phyloP scores from a whole-genome alignment of 2,329 filamentous ascomycete species.

The Bipolaris oryzae region DNA sequence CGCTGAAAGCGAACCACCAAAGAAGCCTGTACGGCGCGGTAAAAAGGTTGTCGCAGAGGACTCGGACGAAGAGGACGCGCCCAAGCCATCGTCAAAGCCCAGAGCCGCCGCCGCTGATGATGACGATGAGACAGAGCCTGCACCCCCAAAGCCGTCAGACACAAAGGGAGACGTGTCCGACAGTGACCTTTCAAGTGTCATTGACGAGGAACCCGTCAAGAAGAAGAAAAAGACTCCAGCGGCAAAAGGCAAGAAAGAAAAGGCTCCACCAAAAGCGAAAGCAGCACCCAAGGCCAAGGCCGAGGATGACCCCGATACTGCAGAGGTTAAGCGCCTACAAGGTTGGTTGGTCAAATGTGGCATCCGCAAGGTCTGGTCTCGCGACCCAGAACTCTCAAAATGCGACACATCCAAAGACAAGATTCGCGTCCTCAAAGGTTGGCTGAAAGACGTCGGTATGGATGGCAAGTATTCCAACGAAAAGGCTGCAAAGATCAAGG shows the following conservation, averaged over 20 bases:
- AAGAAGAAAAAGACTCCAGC: slow-evolving; percentile 50
- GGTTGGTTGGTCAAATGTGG: slow-evolving; percentile 88
- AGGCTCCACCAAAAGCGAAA: slow-evolving; percentile 49
- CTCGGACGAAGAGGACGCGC: slow-evolving; percentile 32
- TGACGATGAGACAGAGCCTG: slow-evolving; percentile 21
- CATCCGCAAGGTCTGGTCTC: slow-evolving; percentile 87
- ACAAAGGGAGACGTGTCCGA: slow-evolving; percentile 53
- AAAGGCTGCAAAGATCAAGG: slow-evolving; percentile 85
- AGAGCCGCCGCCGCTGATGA: slow-evolving; percentile 18
- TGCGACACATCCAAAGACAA: slow-evolving; percentile 77
- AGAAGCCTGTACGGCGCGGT: slow-evolving; percentile 27
- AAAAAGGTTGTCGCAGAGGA: slow-evolving; percentile 40
- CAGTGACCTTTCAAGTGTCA: slow-evolving; percentile 73
- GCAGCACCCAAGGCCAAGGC: slow-evolving; percentile 48
- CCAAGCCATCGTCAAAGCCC: slow-evolving; percentile 16
- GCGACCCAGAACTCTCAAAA: slow-evolving; percentile 71
- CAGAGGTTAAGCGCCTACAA: slow-evolving; percentile 87
- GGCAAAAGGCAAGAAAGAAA: slow-evolving; percentile 31
- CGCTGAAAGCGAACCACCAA: slow-evolving; percentile 35
- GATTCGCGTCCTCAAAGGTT: slow-evolving; percentile 76
- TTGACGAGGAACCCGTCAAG: slow-evolving; percentile 74
- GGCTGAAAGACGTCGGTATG: slow-evolving; percentile 86
- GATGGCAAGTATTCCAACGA: slow-evolving; percentile 84
- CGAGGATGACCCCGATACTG: slow-evolving; percentile 65
- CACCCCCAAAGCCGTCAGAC: slow-evolving; percentile 18